phyloP scores from a whole-genome alignment of 2,329 filamentous ascomycete species.

The Cryphonectria radicalis region DNA sequence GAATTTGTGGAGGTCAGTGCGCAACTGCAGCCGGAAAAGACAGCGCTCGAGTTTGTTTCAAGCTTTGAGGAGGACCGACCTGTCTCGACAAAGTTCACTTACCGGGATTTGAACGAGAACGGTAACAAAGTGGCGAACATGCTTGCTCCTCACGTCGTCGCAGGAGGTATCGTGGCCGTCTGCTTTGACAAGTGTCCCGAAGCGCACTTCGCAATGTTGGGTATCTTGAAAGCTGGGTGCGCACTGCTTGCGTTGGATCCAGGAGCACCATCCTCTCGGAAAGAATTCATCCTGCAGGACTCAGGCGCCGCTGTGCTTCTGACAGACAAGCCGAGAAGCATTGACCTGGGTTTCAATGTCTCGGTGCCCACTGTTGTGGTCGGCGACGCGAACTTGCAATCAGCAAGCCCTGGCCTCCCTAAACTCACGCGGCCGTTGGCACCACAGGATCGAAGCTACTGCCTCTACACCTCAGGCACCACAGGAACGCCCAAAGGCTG shows the following conservation, averaged over 20 bases:
- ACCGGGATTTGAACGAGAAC: constrained; percentile 69
- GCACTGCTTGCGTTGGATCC: constrained; percentile 82
- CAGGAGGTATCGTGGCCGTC: constrained; percentile 70
- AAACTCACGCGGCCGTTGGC: constrained; percentile 39
- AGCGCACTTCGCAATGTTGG: constrained; percentile 80
- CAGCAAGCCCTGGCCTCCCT: constrained; percentile 28
- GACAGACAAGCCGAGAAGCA: constrained; percentile 45
- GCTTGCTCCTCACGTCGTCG: constrained; percentile 53
- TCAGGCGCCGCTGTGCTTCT: constrained; percentile 69
- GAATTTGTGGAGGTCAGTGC: constrained; percentile 75
- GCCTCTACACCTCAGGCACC: constrained; percentile 85
- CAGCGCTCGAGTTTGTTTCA: constrained; percentile 77
- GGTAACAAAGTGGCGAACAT: constrained; percentile 75
- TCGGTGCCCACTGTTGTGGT: constrained; percentile 41
- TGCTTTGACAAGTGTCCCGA: constrained; percentile 87
- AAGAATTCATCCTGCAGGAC: constrained; percentile 77
- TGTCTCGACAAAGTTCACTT: constrained; percentile 68
- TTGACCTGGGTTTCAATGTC: constrained; percentile 40
- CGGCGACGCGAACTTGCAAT: constrained; percentile 38
- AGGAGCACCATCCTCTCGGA: constrained; percentile 71
- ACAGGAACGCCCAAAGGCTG: constrained; percentile 88
- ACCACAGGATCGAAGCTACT: constrained; percentile 72
- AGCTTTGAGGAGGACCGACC: constrained; percentile 52
- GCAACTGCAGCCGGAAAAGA: constrained; percentile 55
- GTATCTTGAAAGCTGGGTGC: constrained; percentile 81